A percentile compares a stretch with the other conserved stretches of the same genome.
phyloP scores from a whole-genome alignment of 345 rosid genomes.

The Noccaea caerulescens region DNA sequence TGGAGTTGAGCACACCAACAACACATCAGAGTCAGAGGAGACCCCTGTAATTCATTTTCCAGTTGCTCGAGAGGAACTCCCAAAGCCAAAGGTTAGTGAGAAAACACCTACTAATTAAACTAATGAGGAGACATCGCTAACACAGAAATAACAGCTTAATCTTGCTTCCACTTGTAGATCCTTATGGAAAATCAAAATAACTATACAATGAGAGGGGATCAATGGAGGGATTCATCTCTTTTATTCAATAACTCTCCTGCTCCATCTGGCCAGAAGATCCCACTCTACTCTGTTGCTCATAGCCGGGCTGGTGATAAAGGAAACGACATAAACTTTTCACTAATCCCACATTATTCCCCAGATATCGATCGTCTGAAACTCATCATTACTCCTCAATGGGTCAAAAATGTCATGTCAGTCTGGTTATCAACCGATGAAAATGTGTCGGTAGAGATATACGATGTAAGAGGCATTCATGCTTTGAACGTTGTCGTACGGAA shows the following conservation, averaged over 20 bases:
- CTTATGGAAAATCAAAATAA: background rate
- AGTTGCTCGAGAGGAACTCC: conserved; percentile 29
- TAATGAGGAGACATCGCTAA: no score
- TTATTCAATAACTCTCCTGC: conserved; percentile 50
- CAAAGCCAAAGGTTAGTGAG: conserved; percentile 28
- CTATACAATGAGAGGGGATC: conserved; percentile 8
- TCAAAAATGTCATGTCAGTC: conserved; percentile 60
- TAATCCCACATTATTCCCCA: conserved; percentile 68
- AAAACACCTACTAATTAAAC: conserved; percentile 23
- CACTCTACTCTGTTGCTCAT: conserved; percentile 73
- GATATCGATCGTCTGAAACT: conserved; percentile 67
- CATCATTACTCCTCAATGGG: conserved; percentile 73
- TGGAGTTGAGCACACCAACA: conserved; percentile 45
- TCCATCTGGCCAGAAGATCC: conserved; percentile 59
- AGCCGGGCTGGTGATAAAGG: conserved; percentile 89
- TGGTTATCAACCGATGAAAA: conserved; percentile 52
- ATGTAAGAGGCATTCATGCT: conserved; percentile 68
- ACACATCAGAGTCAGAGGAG: conserved; percentile 24
- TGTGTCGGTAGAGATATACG: conserved; percentile 72
- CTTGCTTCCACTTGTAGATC: conserved; percentile 36
- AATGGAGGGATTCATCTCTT: conserved; percentile 17
- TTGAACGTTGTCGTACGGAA: conserved; percentile 76
- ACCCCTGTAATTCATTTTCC: conserved; percentile 20
- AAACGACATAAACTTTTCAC: conserved; percentile 76
- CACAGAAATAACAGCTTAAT: conserved; percentile 13